Base-by-base conservation (phyloP, 139 green algal species). In the Picochlorum sp. region DNA sequence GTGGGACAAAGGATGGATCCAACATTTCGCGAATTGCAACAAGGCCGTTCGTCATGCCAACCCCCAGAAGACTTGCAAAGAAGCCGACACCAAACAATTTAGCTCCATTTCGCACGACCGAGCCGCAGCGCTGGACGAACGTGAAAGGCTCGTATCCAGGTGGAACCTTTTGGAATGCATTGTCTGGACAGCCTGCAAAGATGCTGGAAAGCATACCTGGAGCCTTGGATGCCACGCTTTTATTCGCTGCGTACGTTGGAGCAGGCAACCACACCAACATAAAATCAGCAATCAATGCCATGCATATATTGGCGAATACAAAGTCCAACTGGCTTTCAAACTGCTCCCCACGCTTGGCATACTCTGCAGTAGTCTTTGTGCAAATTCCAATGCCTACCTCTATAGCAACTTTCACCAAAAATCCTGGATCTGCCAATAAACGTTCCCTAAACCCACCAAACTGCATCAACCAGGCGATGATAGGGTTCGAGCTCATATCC, bases 191-290 rank as follows among this genome's bases (percentile, higher is more conserved):
- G 56, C 77, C 72, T 3, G 78, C 77, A 56, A 97, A 88, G 58
- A 94, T 78, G 14, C 38, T 57, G 44, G 51, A 58, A 58, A 82
- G 61, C 1, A 58, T 45, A 21, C 46, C 65, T 30, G 32, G 45
- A 46, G 26, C 37, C 11, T 18, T 44, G 6, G 49, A 34, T 13
- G 24, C 46, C 4, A 49, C 52, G 38, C 60, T 71, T 63, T 61
- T 30, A 32, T 24, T 71, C 70, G 80, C 82, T 1, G 76, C 73
- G 52, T 94, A 75, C 4, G 91, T 92, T 21, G 92, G 92, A 18
- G 94, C 94, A 0, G 92, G 92, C 65, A 98, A 83, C 91, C 92
- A 98, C 2, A 96, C 92, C 11, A 98, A 85, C 92, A 98, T 96
- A 84, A 96, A 98, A 75, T 98, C 93, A 0, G 93, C 93, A 20